A percentile compares a stretch with the other conserved stretches of the same genome.
phyloP scores from a whole-genome alignment of 2,329 filamentous ascomycete species.

The Anthostomella pinea region DNA sequence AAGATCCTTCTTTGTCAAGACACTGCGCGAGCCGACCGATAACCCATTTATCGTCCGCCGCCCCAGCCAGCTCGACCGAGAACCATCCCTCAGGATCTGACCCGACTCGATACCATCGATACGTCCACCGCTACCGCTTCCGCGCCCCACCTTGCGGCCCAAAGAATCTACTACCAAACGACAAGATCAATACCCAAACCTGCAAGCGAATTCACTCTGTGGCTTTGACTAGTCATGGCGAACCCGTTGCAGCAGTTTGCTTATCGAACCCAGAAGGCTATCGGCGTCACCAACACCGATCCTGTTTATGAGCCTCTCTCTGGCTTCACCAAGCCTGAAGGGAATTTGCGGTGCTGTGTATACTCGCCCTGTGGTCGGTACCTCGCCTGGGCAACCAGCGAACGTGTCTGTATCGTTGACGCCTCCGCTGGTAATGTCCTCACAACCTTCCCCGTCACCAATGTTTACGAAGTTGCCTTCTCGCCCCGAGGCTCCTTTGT shows the following conservation, averaged over 20 bases:
- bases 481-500: constrained; percentile 89
- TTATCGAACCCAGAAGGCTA: constrained; percentile 94
- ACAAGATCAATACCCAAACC: constrained; percentile 25
- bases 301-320: constrained; percentile 82
- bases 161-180: constrained; percentile 18
- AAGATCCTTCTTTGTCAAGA: too few relatives aligned
- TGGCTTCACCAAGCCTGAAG: constrained; percentile 84
- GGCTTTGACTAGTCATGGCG: constrained; percentile 93
- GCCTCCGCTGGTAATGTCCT: constrained; percentile 72
- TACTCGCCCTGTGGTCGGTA: constrained; percentile 96
- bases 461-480: constrained; percentile 93
- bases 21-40: too few relatives aligned
- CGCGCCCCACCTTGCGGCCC: constrained; percentile 8
- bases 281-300: constrained; percentile 88
- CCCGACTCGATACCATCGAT: constrained; percentile 8
- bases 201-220: constrained; percentile 48
- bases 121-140: constrained; percentile 1
- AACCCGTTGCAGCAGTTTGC: constrained; percentile 91
- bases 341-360: constrained; percentile 88
- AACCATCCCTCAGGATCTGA: background rate
- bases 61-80: background rate
- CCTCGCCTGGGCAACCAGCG: constrained; percentile 90
- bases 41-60: too few relatives aligned
- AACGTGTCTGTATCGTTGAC: constrained; percentile 83
- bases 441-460: constrained; percentile 71